A percentile compares a stretch with the other conserved stretches of the same genome.
Conservation (phyloP, 2,329 filamentous ascomycete genomes). For the Scolecobasidium constrictum region DNA sequence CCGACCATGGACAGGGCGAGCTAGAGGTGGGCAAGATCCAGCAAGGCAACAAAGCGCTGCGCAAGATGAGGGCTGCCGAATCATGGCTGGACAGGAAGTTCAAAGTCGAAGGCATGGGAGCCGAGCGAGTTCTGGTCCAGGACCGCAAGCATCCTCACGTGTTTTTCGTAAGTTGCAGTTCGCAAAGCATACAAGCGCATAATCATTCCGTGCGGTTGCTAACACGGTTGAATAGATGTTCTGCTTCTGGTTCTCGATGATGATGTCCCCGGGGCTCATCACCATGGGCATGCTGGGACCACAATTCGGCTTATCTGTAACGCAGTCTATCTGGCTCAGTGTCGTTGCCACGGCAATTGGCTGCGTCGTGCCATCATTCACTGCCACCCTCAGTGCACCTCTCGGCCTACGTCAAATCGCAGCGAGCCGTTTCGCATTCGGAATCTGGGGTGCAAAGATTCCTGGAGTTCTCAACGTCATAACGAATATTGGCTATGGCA, state of each 20-base stretch:
- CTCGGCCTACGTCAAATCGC: conserved; percentile 33
- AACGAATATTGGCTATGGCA: conserved; percentile 32
- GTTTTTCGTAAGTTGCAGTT: neutral
- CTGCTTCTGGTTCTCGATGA: neutral
- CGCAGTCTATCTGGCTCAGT: conserved; percentile 30
- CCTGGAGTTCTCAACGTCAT: conserved; percentile 36
- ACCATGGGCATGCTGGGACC: conserved; percentile 38
- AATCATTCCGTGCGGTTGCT: too few relatives aligned
- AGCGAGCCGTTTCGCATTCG: conserved; percentile 36
- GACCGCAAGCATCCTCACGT: neutral
- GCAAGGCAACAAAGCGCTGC: neutral
- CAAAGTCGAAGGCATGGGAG: neutral
- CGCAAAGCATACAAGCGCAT: neutral
- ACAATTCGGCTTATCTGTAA: conserved; percentile 36
- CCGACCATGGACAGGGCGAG: neutral
- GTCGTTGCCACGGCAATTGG: conserved; percentile 31
- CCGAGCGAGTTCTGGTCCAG: neutral
- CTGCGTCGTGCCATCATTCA: conserved; percentile 28
- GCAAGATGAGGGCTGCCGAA: neutral
- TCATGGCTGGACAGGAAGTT: neutral
- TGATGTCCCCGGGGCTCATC: neutral
- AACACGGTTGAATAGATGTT: neutral
- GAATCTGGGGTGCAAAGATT: conserved; percentile 40
- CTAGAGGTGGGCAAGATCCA: neutral
- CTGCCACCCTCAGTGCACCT: conserved; percentile 31